These are phyloP conservation scores for Dendrobium nobile DNA, from an alignment of 106 monocot genomes.

Conservation along the genomic window DNA sequence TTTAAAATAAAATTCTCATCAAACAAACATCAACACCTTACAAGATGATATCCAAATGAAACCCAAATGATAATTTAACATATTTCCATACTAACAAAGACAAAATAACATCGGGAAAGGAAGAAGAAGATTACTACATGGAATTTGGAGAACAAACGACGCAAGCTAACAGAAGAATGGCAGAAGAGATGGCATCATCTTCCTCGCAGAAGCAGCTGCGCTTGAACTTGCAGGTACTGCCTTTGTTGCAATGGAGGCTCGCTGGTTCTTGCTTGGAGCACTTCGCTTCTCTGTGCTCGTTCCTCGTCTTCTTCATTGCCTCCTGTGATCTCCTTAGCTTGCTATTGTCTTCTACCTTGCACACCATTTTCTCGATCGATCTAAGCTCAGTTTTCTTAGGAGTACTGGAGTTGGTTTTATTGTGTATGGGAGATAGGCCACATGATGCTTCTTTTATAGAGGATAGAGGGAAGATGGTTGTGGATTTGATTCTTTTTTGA, in stretches of 20 bases:
- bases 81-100: too few relatives aligned
- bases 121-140: neutral
- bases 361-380: slow-evolving; percentile 20
- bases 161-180: slow-evolving; percentile 33
- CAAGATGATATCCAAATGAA: too few relatives aligned
- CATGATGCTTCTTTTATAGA: neutral
- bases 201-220: slow-evolving; percentile 32
- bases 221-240: slow-evolving; percentile 35
- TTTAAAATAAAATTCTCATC: too few relatives aligned
- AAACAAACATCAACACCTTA: too few relatives aligned
- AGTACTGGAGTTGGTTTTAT: neutral
- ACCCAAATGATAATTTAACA: too few relatives aligned
- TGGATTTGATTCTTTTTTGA: too few relatives aligned
- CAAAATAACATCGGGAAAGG: too few relatives aligned
- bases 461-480: neutral
- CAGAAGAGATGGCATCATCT: slow-evolving; percentile 26
- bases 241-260: slow-evolving; percentile 15
- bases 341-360: slow-evolving; percentile 10
- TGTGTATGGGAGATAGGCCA: neutral
- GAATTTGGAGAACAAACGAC: slow-evolving; percentile 19
- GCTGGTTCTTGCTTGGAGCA: slow-evolving; percentile 12
- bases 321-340: slow-evolving; percentile 6
- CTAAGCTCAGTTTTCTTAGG: neutral
- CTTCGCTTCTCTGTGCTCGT: slow-evolving; percentile 11
- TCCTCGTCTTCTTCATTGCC: slow-evolving; percentile 19